These are phyloP conservation scores for Hypericum perforatum DNA, from an alignment of 345 rosid species.

Conservation along the genomic window DNA sequence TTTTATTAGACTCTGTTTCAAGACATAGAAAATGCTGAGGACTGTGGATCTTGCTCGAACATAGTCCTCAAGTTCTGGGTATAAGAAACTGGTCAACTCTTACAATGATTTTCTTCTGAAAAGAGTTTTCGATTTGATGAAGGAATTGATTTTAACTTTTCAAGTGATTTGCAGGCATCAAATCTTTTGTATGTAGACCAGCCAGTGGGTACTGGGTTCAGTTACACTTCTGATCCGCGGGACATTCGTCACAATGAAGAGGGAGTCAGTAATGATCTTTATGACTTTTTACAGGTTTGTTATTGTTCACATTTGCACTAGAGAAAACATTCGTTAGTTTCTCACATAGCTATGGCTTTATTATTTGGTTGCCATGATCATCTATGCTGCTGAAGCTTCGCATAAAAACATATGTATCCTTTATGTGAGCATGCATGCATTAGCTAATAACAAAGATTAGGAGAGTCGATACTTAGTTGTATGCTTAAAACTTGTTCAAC, in stretches of 20 bases:
- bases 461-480: too few species aligned
- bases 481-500: too few species aligned
- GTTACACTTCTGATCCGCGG: slow-evolving; percentile 75
- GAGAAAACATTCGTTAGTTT: neutral
- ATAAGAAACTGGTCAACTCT: too few species aligned
- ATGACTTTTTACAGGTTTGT: slow-evolving; percentile 93
- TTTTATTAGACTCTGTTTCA: too few species aligned
- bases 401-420: too few species aligned
- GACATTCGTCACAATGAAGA: slow-evolving; percentile 81
- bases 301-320: neutral
- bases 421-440: too few species aligned
- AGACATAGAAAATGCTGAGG: too few species aligned
- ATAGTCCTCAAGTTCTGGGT: too few species aligned
- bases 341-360: neutral
- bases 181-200: slow-evolving; percentile 94
- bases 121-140: neutral
- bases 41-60: too few species aligned
- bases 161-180: slow-evolving; percentile 47
- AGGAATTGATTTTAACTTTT: slow-evolving; percentile 1
- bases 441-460: too few species aligned
- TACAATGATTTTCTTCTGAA: too few species aligned
- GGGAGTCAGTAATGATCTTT: slow-evolving; percentile 83
- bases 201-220: slow-evolving; percentile 96
- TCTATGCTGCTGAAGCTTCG: too few species aligned
- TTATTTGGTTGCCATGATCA: neutral